Conservation (phyloP, 805 yeast genomes). For the Vanderwaltozyma tropicalis region DNA sequence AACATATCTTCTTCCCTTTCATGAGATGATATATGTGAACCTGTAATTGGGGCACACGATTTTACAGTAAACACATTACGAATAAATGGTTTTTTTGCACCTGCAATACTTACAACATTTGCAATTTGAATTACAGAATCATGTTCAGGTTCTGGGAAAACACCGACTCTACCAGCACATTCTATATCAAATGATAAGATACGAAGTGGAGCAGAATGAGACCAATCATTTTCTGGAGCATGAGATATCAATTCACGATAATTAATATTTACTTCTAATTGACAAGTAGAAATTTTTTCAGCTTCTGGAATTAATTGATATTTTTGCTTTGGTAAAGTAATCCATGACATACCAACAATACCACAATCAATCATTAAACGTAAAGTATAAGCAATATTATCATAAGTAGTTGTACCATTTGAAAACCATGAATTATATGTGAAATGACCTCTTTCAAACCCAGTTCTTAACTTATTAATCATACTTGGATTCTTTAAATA, state of each 20-base stretch:
- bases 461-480: slow-evolving; percentile 60
- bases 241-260: slow-evolving; percentile 66
- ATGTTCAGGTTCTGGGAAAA: slow-evolving; percentile 87
- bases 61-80: slow-evolving; percentile 90
- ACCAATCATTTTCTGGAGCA: slow-evolving; percentile 87
- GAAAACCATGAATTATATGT: slow-evolving; percentile 53
- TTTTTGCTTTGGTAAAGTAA: slow-evolving; percentile 69
- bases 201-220: slow-evolving; percentile 86
- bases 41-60: slow-evolving; percentile 87
- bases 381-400: slow-evolving; percentile 76
- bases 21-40: slow-evolving; percentile 76
- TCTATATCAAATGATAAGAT: slow-evolving; percentile 93
- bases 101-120: slow-evolving; percentile 77
- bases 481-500: slow-evolving; percentile 54
- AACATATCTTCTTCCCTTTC: slow-evolving; percentile 75
- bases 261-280: slow-evolving; percentile 66
- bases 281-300: slow-evolving; percentile 61
- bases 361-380: slow-evolving; percentile 88
- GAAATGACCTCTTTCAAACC: slow-evolving; percentile 76
- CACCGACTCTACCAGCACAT: slow-evolving; percentile 95
- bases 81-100: slow-evolving; percentile 72
- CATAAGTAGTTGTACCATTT: slow-evolving; percentile 63
- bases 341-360: slow-evolving; percentile 96
- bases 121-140: slow-evolving; percentile 98
- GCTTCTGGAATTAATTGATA: slow-evolving; percentile 40